A percentile compares a stretch with the other conserved stretches of the same genome.
phyloP scores from a whole-genome alignment of 306 rosid genomes.

The Cercis canadensis region DNA sequence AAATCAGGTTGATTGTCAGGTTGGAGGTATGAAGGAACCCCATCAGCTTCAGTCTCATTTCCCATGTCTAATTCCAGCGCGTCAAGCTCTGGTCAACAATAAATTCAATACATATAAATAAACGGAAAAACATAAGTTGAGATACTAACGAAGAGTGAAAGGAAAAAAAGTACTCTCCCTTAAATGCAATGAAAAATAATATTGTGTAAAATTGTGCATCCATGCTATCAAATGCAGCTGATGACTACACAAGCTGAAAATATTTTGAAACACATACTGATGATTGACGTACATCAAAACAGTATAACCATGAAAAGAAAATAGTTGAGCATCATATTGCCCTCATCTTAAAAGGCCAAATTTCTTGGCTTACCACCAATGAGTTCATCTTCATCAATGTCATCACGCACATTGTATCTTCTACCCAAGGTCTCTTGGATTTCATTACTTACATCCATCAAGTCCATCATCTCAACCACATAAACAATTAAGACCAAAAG shows the following conservation, averaged over 20 bases:
- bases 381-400: constrained; percentile 95
- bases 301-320: not conserved
- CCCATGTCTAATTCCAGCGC: constrained; percentile 96
- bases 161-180: constrained; percentile 4
- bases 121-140: constrained; percentile 1
- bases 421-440: constrained; percentile 95
- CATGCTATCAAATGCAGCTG: constrained; percentile 24
- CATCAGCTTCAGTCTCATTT: constrained; percentile 75
- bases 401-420: constrained; percentile 96
- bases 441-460: constrained; percentile 95
- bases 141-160: not conserved
- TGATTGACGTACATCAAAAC: not conserved
- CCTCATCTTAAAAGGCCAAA: constrained; percentile 19
- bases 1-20: no score
- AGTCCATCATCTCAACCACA: constrained; percentile 82
- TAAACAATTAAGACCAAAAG: constrained; percentile 27
- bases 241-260: constrained; percentile 15
- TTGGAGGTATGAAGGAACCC: constrained; percentile 97
- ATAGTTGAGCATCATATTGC: not conserved
- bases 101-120: no score
- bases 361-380: constrained; percentile 84
- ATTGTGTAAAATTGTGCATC: not conserved
- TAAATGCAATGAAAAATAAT: not conserved
- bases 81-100: constrained; percentile 84
- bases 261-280: constrained; percentile 13